Base-by-base conservation (phyloP, 1,284 basidiomycete species). In the Microstroma glucosiphilum region DNA sequence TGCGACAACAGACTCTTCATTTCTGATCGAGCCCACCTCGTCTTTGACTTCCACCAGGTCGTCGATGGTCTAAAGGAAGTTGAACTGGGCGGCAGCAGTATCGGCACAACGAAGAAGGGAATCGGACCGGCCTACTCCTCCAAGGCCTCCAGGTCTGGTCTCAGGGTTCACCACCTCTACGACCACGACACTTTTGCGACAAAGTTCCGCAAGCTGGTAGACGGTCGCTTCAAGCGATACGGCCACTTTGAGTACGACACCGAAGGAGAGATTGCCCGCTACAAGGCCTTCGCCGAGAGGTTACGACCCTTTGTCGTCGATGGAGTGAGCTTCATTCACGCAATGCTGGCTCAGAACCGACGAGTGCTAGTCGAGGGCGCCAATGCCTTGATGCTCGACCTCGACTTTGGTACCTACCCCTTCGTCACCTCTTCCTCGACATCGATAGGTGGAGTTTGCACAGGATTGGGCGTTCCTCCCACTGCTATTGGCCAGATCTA, bases 11-110 rank as follows among this genome's bases (percentile, higher is more conserved):
- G 96, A 49, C 83, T 98, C 23, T 90, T 96, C 80, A 83, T 98
- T 71, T 97, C 94, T 23, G 92, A 97, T 82, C 88, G 94, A 68
- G 92, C 94, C 1, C 92, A 96, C 71, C 87, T 98, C 68, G 94
- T 98, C 55, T 92, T 97, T 76, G 94, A 97, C 81, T 98, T 98
- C 81, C 94, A 98, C 82, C 94, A 98, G 82, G 96, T 97, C 75
- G 96, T 98, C 48, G 96, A 98, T 77, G 96, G 96, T 17, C 82
- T 98, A 75, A 98, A 98, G 81, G 94, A 98, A 81, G 90, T 93
- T 56, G 94, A 98, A 81, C 86, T 97, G 15, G 96, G 96, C 41
- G 91, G 91, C 19, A 88, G 74, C 62, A 82, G 89, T 80, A 97
- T 98, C 79, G 94, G 94, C 56, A 98, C 94, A 51, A 98, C 94